A percentile compares a stretch with the other conserved stretches of the same genome.
These are phyloP conservation scores for Macrophomina phaseolina DNA, from an alignment of 2,329 filamentous ascomycete genomes.

Conservation along the genomic window DNA sequence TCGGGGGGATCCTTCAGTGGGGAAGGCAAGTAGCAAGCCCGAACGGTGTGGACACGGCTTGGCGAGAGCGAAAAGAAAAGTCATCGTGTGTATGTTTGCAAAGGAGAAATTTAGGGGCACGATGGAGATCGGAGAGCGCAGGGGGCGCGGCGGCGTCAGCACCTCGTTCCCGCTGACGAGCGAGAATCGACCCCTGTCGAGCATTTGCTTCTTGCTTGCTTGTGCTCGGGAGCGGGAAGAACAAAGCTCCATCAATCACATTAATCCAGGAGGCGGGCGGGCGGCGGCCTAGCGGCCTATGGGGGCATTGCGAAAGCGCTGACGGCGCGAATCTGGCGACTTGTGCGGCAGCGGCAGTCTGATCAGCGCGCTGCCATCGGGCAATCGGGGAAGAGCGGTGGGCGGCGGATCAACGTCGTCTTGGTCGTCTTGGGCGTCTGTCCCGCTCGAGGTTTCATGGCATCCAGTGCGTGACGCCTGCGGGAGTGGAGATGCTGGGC, in stretches of 20 bases:
- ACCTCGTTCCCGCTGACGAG: constrained; percentile 12
- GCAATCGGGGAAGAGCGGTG: constrained; percentile 12
- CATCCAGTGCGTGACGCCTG: too few relatives aligned
- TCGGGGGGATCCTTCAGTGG: constrained; percentile 24
- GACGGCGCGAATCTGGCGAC: constrained; percentile 18
- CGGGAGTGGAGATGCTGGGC: neutral
- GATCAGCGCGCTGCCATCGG: constrained; percentile 21
- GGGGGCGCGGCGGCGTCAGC: constrained; percentile 6
- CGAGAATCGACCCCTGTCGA: constrained; percentile 21
- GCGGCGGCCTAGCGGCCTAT: constrained; percentile 17
- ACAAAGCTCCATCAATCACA: constrained; percentile 25
- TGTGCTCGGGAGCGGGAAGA: constrained; percentile 24
- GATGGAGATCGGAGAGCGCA: constrained; percentile 20
- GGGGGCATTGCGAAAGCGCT: constrained; percentile 15
- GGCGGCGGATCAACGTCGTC: constrained; percentile 21
- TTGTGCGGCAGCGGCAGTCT: constrained; percentile 7
- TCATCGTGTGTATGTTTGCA: constrained; percentile 19
- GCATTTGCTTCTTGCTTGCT: constrained; percentile 21
- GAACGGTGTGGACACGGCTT: neutral
- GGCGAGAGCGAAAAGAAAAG: constrained; percentile 8
- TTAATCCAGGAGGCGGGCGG: constrained; percentile 19
- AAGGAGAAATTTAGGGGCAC: constrained; percentile 25
- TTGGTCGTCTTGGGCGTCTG: constrained; percentile 23
- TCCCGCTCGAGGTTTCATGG: constrained; percentile 22
- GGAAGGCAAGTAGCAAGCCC: constrained; percentile 7